These are phyloP conservation scores for Barnettozyma californica DNA, from an alignment of 805 yeast species.

Conservation along the genomic window DNA sequence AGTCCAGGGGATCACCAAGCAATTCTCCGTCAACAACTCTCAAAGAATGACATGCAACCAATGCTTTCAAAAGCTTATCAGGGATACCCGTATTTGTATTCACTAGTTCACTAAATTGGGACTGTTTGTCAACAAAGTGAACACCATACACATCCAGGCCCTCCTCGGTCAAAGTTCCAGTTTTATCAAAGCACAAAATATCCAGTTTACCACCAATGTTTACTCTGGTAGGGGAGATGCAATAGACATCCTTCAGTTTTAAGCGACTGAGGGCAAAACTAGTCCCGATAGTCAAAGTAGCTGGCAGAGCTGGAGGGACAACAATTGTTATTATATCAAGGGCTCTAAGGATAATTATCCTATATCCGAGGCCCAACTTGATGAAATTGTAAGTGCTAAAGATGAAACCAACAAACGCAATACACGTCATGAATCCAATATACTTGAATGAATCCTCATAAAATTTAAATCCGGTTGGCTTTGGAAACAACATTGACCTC, in stretches of 20 bases:
- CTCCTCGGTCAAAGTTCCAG: constrained; percentile 96
- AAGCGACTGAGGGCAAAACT: constrained; percentile 83
- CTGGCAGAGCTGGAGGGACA: constrained; percentile 98
- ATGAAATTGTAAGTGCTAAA: constrained; percentile 82
- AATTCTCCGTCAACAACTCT: constrained; percentile 71
- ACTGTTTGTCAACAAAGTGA: constrained; percentile 30
- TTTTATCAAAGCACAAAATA: constrained; percentile 88
- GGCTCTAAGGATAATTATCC: constrained; percentile 78
- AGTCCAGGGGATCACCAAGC: constrained; percentile 91
- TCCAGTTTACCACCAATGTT: constrained; percentile 96
- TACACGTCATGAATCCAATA: constrained; percentile 86
- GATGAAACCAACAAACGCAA: constrained; percentile 81
- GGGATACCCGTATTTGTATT: constrained; percentile 22
- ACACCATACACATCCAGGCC: constrained; percentile 84
- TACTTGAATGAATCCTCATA: constrained; percentile 93
- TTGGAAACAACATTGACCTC: constrained; percentile 95
- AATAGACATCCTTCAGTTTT: constrained; percentile 64
- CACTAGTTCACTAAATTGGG: constrained; percentile 25
- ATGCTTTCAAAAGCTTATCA: constrained; percentile 31
- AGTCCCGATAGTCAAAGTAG: constrained; percentile 94
- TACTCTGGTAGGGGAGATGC: constrained; percentile 91
- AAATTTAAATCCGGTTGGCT: constrained; percentile 88
- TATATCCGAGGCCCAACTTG: constrained; percentile 62
- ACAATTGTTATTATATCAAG: constrained; percentile 93
- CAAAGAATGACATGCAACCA: constrained; percentile 78